Conservation (phyloP, 495 filamentous ascomycete genomes). For the Cercophora samala region DNA sequence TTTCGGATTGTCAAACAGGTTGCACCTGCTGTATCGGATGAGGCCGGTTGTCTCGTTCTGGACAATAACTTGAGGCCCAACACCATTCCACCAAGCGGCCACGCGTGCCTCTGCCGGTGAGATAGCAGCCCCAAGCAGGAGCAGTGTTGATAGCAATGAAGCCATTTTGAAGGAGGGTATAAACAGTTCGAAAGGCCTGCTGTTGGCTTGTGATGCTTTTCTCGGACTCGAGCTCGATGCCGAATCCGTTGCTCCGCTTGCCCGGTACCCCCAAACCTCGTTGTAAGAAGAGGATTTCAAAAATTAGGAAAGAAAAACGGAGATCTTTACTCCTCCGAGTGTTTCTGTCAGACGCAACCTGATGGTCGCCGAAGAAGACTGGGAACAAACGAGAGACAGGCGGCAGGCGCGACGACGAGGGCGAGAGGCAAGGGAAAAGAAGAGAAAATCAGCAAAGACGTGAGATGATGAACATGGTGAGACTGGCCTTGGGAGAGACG, state of each 20-base stretch:
- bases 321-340: neutral
- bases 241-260: neutral
- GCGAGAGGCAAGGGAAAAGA: neutral
- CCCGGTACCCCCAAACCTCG: neutral
- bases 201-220: neutral
- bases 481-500: neutral
- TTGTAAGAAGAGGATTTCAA: neutral
- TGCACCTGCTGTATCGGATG: constrained; percentile 39
- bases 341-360: neutral
- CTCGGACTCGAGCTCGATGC: neutral
- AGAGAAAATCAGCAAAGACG: neutral
- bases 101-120: constrained; percentile 27
- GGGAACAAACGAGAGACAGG: neutral
- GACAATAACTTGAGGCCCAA: constrained; percentile 36
- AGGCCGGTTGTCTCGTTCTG: constrained; percentile 33
- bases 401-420: neutral
- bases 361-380: neutral
- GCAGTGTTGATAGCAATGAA: constrained; percentile 18
- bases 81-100: constrained; percentile 33
- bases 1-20: constrained; percentile 23
- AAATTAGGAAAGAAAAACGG: neutral
- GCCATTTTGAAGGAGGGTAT: constrained; percentile 9
- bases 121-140: constrained; percentile 26
- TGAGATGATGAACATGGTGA: neutral
- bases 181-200: neutral